Base-by-base conservation (phyloP, 2,329 filamentous ascomycete genomes). In the Ascochyta clinopodiicola region DNA sequence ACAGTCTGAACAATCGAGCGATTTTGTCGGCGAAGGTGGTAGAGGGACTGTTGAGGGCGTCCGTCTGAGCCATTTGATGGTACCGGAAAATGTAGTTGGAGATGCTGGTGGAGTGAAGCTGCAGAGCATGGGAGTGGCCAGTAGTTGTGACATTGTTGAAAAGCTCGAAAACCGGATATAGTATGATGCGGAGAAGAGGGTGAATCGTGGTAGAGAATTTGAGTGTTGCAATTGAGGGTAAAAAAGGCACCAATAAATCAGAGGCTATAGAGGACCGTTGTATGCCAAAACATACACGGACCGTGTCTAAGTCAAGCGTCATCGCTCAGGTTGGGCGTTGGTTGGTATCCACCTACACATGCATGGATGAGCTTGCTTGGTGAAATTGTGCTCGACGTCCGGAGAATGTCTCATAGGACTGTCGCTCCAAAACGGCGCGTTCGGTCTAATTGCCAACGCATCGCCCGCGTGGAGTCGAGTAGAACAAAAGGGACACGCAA, bases 311-410 rank as follows among this genome's bases (percentile, higher is more conserved):
- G 50, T 17, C 36, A 22, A 19, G 39, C 31, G 43, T 52, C 35
- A 37, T 52, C n/a, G 43, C 29, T 42, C 36, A 36, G 37, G 22
- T 24, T 31, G 27, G n/a, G 27, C 22, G 37, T 42, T 52, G 50
- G 43, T 44, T 17, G 13, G 42, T 35, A 37, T 32, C 27, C 38
- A 53, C 38, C 17, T 31, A 17, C 24, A 43, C 32, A 47, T 32
- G 32, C 50, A 47, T 47, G 50, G 50, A 31, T 53, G 32, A 21
- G 50, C 50, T 53, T 53, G 44, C 34, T n/a, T 25, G 7, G 21
- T 51, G 31, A 50, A 34, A 44, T 44, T 51, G 25, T 6, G 48
- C 35, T 43, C 25, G 37, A 22, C 47, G 24, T 10, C 6, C 31
- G 19, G 12, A 12, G 12, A 13, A n/a, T 8, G 43, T 50, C 32